Percentiles rank a stretch among this genome's conserved stretches.
phyloP scores from a whole-genome alignment of 257 asterid genomes.

The Capsicum chinense region DNA sequence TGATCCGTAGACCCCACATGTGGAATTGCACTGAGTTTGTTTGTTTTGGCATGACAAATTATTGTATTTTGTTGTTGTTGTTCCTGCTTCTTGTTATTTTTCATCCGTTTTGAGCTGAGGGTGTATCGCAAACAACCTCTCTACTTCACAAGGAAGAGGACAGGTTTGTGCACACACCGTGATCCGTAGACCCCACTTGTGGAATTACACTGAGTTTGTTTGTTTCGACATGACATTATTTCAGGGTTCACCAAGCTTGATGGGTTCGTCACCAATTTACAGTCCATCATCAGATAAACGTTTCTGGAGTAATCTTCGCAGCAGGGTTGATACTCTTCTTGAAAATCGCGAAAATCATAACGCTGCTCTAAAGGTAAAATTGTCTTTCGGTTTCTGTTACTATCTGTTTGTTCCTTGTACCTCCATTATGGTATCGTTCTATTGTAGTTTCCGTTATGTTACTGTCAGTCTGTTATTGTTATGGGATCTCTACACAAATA shows the following conservation, averaged over 20 bases:
- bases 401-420: not conserved
- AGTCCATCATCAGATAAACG: slow-evolving; percentile 85
- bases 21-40: too few relatives aligned
- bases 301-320: slow-evolving; percentile 79
- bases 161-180: too few relatives aligned
- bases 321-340: slow-evolving; percentile 66
- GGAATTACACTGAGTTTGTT: too few relatives aligned
- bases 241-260: slow-evolving; percentile 54
- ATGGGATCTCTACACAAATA: too few relatives aligned
- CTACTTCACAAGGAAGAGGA: not conserved
- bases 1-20: too few relatives aligned
- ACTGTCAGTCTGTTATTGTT: not conserved
- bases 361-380: not conserved
- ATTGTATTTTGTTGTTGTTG: not conserved
- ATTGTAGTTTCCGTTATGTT: not conserved
- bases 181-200: too few relatives aligned
- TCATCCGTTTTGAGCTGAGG: too few relatives aligned
- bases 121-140: not conserved
- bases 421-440: too few relatives aligned
- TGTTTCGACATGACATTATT: not conserved
- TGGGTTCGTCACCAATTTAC: slow-evolving; percentile 52
- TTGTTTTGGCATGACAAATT: not conserved
- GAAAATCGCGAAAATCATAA: slow-evolving; percentile 52
- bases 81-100: not conserved
- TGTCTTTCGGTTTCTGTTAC: too few relatives aligned